Percentiles rank a stretch among this genome's conserved stretches.
phyloP scores from a whole-genome alignment of 768 basidiomycete species.

The Auriscalpium microsporum region DNA sequence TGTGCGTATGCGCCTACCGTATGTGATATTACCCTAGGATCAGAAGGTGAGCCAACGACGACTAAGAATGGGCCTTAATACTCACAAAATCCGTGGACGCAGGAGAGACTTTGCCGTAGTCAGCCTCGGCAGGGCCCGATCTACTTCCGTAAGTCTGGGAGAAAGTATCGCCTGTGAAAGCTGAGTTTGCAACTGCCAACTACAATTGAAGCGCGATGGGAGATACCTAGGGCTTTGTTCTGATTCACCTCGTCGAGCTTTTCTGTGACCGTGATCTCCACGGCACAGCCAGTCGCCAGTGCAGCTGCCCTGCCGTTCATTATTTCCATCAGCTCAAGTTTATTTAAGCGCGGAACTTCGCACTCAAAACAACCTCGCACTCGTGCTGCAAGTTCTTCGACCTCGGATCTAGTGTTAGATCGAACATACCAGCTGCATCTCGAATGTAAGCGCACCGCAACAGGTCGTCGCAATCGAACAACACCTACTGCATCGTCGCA shows the following conservation, averaged over 20 bases:
- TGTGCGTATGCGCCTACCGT: slow-evolving; percentile 35
- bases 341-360: slow-evolving; percentile 11
- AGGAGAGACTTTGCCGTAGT: slow-evolving; percentile 49
- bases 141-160: slow-evolving; percentile 50
- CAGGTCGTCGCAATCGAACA: not conserved
- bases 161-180: slow-evolving; percentile 50
- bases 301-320: slow-evolving; percentile 46
- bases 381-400: slow-evolving; percentile 46
- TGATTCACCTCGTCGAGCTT: slow-evolving; percentile 53
- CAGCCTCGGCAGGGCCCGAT: slow-evolving; percentile 55
- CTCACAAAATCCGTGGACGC: slow-evolving; percentile 83
- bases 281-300: slow-evolving; percentile 54
- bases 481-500: slow-evolving; percentile 54
- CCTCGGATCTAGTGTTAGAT: slow-evolving; percentile 56
- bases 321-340: not conserved
- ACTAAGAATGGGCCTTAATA: not conserved
- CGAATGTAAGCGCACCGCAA: not conserved
- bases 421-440: slow-evolving; percentile 58
- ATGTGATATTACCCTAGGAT: slow-evolving; percentile 62
- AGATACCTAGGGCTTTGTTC: slow-evolving; percentile 51
- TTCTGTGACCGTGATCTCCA: slow-evolving; percentile 30
- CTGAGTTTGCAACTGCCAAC: not conserved
- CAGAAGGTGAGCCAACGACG: not conserved
- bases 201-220: not conserved
- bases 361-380: slow-evolving; percentile 70